Base-by-base conservation (phyloP, 306 rosid genomes). In the Gastrolobium bilobum region DNA sequence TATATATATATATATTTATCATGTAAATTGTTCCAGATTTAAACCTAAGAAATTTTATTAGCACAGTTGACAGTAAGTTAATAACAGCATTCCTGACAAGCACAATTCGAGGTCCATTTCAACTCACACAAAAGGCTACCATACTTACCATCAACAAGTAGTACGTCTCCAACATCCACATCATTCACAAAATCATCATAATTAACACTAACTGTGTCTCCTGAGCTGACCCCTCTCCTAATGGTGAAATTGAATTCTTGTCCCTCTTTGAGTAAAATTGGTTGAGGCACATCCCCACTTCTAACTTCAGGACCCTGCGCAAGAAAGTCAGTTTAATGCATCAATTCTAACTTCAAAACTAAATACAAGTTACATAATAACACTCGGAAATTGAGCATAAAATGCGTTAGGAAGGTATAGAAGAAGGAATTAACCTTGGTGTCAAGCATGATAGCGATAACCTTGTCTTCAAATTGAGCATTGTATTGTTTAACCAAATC, bases 221-320 rank as follows among this genome's bases (percentile, higher is more conserved):
- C 80, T 1, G 90, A 82, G 83, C 87, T 70, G 65, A 92, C 90
- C 84, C 99, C 98, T 73, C 99, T 95, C 82, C 66, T 89, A 53
- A 89, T 92, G 68, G 98, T 95, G 88, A 95, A 95, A 88, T 84
- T 91, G 79, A 92, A 91, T 37, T 89, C 86, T 50, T 92, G 94
- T 6, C 96, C 98, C 79, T 92, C 93, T 71, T 83, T 62, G 1
- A 95, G 98, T 53, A 83, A 38, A 80, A 95, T 82, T 38, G 98
- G 94, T 71, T 79, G 74, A 44, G 96, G 87, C 26, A 95, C 89
- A 88, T 95, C 99, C 64, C 98, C 98, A 70, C 99, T 88, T 81
- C 99, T 88, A 79, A 95, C 99, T 86, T 95, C 99, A 70, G 99
- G 99, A 79, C 99, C 99, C 99, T 95, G 85, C 78, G 44, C 87